phyloP scores from a whole-genome alignment of 208 protist genomes.

The Leishmania lainsoni region DNA sequence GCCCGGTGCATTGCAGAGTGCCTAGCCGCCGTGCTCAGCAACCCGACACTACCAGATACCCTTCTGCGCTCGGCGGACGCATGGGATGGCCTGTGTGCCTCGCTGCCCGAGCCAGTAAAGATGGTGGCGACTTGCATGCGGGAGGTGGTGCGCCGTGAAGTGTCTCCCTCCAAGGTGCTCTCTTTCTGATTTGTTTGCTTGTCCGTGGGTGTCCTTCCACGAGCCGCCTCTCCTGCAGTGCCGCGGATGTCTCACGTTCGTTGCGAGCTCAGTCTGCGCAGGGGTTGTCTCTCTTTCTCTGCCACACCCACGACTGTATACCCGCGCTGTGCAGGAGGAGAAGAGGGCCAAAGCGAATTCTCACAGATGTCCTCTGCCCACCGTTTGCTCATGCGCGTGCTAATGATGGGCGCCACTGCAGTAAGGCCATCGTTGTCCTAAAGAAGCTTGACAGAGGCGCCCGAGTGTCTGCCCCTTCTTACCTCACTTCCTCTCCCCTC shows the following conservation, averaged over 20 bases:
- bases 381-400: too few species aligned
- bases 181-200: conserved; percentile 10
- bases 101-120: conserved; percentile 11
- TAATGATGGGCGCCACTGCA: background rate
- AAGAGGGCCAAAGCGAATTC: background rate
- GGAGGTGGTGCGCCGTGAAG: conserved; percentile 19
- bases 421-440: background rate
- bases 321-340: background rate
- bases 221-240: background rate
- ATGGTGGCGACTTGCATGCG: conserved; percentile 12
- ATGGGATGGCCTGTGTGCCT: conserved; percentile 20
- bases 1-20: conserved; percentile 26
- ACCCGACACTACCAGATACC: background rate
- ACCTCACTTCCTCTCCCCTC: too few species aligned
- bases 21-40: conserved; percentile 1
- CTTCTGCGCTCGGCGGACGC: conserved; percentile 20
- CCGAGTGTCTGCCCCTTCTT: background rate
- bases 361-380: too few species aligned
- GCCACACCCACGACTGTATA: background rate
- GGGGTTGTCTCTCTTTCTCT: background rate
- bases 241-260: background rate
- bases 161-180: conserved; percentile 20
- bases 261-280: background rate
- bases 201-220: background rate
- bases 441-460: background rate